Evolutionary conservation across 441 rosid genomes (phyloP).

Genomic region (Bruguiera hainesii): DNA sequence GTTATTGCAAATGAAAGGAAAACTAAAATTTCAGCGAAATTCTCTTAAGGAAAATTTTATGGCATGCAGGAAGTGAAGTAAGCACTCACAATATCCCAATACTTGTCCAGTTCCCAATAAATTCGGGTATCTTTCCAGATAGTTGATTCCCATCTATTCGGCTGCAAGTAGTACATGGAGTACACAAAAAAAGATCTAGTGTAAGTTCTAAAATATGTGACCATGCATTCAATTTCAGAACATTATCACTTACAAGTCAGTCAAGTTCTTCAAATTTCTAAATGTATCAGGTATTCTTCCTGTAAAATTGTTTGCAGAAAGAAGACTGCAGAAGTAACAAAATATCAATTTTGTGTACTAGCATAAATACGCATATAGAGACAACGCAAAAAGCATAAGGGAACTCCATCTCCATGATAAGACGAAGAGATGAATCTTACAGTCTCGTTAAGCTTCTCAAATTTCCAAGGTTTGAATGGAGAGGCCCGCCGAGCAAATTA

Average conservation of each 20-base stretch:
- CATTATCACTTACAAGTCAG: slow-evolving; percentile 59
- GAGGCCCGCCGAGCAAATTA: slow-evolving; percentile 57
- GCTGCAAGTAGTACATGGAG: slow-evolving; percentile 32
- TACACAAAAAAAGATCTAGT: no score
- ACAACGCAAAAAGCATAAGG: background rate
- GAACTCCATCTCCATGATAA: background rate
- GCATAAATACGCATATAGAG: background rate
- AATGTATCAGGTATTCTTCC: slow-evolving; percentile 70
- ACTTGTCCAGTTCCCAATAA: slow-evolving; percentile 78
- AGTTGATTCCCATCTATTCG: slow-evolving; percentile 74
- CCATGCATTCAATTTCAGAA: no score
- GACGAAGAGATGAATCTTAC: slow-evolving; percentile 36
- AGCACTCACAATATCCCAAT: slow-evolving; percentile 52
- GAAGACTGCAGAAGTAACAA: slow-evolving; percentile 31
- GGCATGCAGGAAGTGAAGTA: slow-evolving; percentile 1
- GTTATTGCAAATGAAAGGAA: background rate
- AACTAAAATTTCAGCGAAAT: no score
- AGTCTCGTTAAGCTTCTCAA: slow-evolving; percentile 42
- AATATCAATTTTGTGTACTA: background rate
- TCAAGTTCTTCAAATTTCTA: slow-evolving; percentile 53
- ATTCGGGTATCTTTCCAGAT: slow-evolving; percentile 70
- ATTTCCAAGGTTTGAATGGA: slow-evolving; percentile 62
- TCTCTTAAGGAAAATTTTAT: no score
- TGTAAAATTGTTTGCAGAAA: slow-evolving; percentile 61
- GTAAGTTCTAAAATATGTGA: no score